Evolutionary conservation across 441 rosid genomes (phyloP), one percentile per base, ranked within the genome.

Genomic region (Pelargonium myrrhifolium): DNA sequence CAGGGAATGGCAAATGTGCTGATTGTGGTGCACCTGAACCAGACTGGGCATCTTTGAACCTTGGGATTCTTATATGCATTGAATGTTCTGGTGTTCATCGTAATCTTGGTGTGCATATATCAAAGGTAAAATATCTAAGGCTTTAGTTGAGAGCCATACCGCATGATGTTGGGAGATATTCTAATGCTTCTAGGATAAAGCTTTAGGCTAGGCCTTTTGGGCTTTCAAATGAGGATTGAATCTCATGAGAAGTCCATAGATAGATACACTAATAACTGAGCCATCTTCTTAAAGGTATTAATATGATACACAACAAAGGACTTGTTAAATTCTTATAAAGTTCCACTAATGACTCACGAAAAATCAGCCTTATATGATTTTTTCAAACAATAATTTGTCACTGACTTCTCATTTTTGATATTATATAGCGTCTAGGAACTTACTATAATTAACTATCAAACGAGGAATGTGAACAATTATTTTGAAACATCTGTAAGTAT

Each of bases 21-120:
- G 99, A 96, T 83, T 96, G 99, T 86, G 93, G 99, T 74, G 87
- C 97, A 70, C 86, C 88, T 63, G 99, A 96, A 81, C 99, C 98
- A 65, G 97, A 96, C 77, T 96, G 99, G 99, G 98, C 99, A 31
- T 96, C 99, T 69, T 80, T 95, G 74, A 92, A 95, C 77, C 85
- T 92, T 9, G 98, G 99, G 18, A 87, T 92, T 83, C 99, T 90
- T 77, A 89, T 95, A 82, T 95, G 99, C 83, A 95, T 92, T 0
- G 96, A 90, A 69, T 95, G 99, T 81, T 95, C 99, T 66, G 98
- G 98, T 73, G 96, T 95, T 84, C 99, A 95, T 70, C 94, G 97
- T 37, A 95, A 95, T 77, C 99, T 95, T 70, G 98, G 97, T 72
- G 99, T 92, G 58, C 98, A 95, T 74, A 85, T 95, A 74, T 95